Percentiles rank a stretch among this genome's conserved stretches.
These are phyloP conservation scores for Adansonia rubrostipa DNA, from an alignment of 441 rosid genomes.

Conservation along the genomic window DNA sequence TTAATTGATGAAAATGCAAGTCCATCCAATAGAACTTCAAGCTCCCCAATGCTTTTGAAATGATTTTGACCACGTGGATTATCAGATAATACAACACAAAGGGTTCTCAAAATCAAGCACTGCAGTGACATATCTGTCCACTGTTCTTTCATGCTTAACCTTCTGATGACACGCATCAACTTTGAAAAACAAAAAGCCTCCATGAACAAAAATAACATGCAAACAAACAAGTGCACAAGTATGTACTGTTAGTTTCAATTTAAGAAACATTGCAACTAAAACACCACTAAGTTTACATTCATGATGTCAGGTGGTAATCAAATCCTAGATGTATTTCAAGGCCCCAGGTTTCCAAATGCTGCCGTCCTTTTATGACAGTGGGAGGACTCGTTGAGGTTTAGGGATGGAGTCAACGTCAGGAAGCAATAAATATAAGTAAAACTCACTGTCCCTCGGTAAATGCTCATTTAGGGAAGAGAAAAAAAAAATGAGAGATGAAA, in stretches of 20 bases:
- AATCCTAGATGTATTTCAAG: neutral
- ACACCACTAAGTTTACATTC: constrained; percentile 1
- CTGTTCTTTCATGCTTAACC: constrained; percentile 72
- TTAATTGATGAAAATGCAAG: constrained; percentile 63
- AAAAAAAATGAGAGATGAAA: constrained; percentile 12
- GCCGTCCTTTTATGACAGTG: neutral
- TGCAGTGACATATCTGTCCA: constrained; percentile 64
- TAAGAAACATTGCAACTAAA: constrained; percentile 10
- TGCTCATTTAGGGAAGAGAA: neutral
- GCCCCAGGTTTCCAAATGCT: constrained; percentile 3
- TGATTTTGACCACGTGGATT: constrained; percentile 86
- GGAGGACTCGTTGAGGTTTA: neutral
- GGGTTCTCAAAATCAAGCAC: constrained; percentile 62
- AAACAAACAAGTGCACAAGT: constrained; percentile 12
- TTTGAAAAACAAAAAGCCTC: constrained; percentile 50
- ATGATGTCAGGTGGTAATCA: neutral
- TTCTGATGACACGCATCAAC: constrained; percentile 72
- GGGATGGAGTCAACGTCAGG: constrained; percentile 4
- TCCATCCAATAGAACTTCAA: constrained; percentile 84
- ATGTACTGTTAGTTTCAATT: neutral
- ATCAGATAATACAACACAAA: constrained; percentile 54
- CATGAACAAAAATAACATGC: constrained; percentile 17
- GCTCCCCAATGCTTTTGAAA: constrained; percentile 87
- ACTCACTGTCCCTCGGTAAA: neutral
- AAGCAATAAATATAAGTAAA: neutral